Base-by-base conservation (phyloP, 2,329 filamentous ascomycete species). In the Colletotrichum horii region DNA sequence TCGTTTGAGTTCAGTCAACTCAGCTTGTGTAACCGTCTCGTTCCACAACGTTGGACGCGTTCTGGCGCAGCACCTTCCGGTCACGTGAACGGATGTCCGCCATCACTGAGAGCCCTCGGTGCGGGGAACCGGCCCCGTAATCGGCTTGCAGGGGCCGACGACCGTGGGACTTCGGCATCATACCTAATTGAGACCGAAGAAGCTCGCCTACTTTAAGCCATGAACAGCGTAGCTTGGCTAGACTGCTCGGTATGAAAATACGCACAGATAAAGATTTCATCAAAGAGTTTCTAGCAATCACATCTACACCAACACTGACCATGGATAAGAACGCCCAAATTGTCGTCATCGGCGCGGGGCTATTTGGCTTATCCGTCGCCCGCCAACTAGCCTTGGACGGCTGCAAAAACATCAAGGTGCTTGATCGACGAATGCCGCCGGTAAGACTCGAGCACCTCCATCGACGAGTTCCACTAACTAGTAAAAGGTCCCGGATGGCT, bases 341-440 rank as follows among this genome's bases (percentile, higher is more conserved):
- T 77, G 43, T 82, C 56, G 79, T 83, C 19, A 76, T 83, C 32
- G 81, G 81, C 19, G 80, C 78, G n/a, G 81, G 81, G 36, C 79
- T 81, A 14, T 83, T 82, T 64, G 81, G 81, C 64, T 79, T 83
- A 6, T 79, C 78, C 28, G 78, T 79, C 1, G 81, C 81, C 11
- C 72, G 77, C 30, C 78, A 82, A 64, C 78, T 83, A 32, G 69
- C 78, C 7, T 58, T 65, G 16, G 71, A 75, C 8, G 80, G 80
- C 79, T 77, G 82, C 78, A 76, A 81, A 77, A 79, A 81, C 65
- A 78, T 86, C 80, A 83, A 82, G 19, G 77, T 85, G 60, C 75
- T 85, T 77, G 80, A 85, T 70, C 80, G 82, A 2, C 80, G 80
- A 48, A 76, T 83, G 2, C 83, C 85, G 5, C 84, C 85, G 0